These are phyloP conservation scores for Metschnikowia matae DNA, from an alignment of 805 yeast genomes.

Conservation along the genomic window DNA sequence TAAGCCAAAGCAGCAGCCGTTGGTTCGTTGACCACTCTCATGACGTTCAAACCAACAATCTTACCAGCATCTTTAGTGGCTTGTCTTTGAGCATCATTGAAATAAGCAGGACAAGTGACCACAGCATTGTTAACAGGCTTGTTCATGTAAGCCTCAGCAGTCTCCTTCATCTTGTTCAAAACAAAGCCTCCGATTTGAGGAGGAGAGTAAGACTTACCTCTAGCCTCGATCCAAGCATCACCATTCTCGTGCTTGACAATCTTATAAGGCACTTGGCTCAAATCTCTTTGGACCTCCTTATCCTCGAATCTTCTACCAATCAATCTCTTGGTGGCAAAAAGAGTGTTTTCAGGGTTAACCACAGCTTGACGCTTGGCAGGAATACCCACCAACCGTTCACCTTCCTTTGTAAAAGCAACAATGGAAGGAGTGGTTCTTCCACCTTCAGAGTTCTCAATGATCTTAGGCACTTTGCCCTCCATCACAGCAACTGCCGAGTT, in stretches of 20 bases:
- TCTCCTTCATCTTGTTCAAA: conserved; percentile 96
- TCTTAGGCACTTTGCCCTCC: conserved; percentile 75
- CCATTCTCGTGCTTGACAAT: conserved; percentile 88
- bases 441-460: conserved; percentile 69
- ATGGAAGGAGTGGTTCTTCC: conserved; percentile 82
- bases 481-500: conserved; percentile 85
- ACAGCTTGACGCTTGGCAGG: conserved; percentile 97
- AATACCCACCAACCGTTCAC: conserved; percentile 84
- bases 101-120: conserved; percentile 87
- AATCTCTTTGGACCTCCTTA: conserved; percentile 84
- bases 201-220: conserved; percentile 86
- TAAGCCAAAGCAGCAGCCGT: conserved; percentile 93
- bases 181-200: conserved; percentile 93
- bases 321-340: conserved; percentile 91
- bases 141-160: conserved; percentile 90
- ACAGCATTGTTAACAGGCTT: conserved; percentile 85
- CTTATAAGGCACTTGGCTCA: conserved; percentile 83
- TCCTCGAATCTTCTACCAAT: conserved; percentile 93
- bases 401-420: conserved; percentile 85
- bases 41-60: conserved; percentile 88
- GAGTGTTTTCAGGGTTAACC: conserved; percentile 88
- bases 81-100: conserved; percentile 89
- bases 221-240: conserved; percentile 93
- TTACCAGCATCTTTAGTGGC: conserved; percentile 97
- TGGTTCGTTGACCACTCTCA: conserved; percentile 88